These are phyloP conservation scores for Alternaria brassicicola DNA, from an alignment of 2,329 filamentous ascomycete species.

Conservation along the genomic window DNA sequence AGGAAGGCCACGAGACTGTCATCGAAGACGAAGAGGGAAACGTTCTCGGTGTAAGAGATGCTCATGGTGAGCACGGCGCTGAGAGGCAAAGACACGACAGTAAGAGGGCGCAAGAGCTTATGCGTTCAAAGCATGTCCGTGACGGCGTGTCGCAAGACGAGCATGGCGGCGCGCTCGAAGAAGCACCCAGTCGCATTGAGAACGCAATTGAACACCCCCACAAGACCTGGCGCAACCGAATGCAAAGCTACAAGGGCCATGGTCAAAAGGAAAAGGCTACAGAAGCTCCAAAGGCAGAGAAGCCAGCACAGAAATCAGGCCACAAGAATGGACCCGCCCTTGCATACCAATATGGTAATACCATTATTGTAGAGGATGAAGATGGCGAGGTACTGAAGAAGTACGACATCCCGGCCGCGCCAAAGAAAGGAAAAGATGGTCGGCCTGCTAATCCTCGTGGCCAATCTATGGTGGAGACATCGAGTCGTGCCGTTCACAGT, in stretches of 20 bases:
- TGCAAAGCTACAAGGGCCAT: constrained; percentile 54
- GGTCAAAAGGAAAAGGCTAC: constrained; percentile 46
- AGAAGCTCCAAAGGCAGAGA: constrained; percentile 42
- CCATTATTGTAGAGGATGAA: constrained; percentile 87
- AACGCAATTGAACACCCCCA: constrained; percentile 47
- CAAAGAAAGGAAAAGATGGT: constrained; percentile 40
- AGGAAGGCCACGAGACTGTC: constrained; percentile 79
- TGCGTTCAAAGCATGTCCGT: constrained; percentile 57
- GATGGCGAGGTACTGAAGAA: constrained; percentile 87
- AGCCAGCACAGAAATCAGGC: constrained; percentile 43
- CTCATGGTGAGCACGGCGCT: constrained; percentile 54
- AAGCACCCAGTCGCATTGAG: constrained; percentile 46
- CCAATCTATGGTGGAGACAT: constrained; percentile 39
- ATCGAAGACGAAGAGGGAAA: constrained; percentile 89
- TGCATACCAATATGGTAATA: constrained; percentile 86
- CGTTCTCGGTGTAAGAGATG: constrained; percentile 71
- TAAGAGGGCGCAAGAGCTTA: constrained; percentile 58
- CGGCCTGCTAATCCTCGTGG: constrained; percentile 40
- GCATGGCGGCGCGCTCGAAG: constrained; percentile 52
- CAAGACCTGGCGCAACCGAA: constrained; percentile 52
- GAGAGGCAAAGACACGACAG: constrained; percentile 67
- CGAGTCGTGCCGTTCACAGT: constrained; percentile 51
- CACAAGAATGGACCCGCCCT: constrained; percentile 70
- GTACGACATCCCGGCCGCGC: constrained; percentile 70
- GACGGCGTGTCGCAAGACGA: constrained; percentile 55